Evolutionary conservation across 2,329 filamentous ascomycete genomes (phyloP).

Genomic region (Dichotomopilus funicola): DNA sequence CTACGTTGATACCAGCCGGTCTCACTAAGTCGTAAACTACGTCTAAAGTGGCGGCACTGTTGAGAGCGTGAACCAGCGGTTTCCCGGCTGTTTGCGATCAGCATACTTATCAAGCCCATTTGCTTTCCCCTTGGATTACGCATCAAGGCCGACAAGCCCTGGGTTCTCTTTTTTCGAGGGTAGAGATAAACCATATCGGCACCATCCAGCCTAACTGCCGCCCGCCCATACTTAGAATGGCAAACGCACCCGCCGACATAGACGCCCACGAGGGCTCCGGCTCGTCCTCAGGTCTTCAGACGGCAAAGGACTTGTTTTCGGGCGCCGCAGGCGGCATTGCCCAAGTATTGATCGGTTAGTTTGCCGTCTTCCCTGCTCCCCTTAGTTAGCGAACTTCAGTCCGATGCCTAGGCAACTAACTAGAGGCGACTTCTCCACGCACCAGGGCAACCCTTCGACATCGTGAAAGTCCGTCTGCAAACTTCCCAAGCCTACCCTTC

Average conservation of each 20-base stretch:
- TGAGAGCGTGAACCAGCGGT: too few species aligned
- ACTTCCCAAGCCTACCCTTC: slow-evolving; percentile 75
- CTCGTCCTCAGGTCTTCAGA: slow-evolving; percentile 41
- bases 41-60: too few species aligned
- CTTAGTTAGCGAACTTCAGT: neutral
- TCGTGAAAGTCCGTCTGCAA: slow-evolving; percentile 95
- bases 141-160: too few species aligned
- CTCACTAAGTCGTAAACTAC: too few species aligned
- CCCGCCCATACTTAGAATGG: slow-evolving; percentile 23
- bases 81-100: too few species aligned
- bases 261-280: slow-evolving; percentile 28
- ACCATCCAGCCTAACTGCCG: neutral
- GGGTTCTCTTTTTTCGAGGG: too few species aligned
- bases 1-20: too few species aligned
- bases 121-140: too few species aligned
- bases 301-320: slow-evolving; percentile 82
- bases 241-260: slow-evolving; percentile 32
- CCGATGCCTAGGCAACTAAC: neutral
- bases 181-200: too few species aligned
- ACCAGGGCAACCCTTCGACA: slow-evolving; percentile 70
- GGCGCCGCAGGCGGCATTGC: slow-evolving; percentile 89
- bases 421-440: too few species aligned
- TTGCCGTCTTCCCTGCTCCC: neutral
- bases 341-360: slow-evolving; percentile 85
- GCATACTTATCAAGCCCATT: too few species aligned